A percentile compares a stretch with the other conserved stretches of the same genome.
These are phyloP conservation scores for Calonectria ilicicola DNA, from an alignment of 2,329 filamentous ascomycete species.

Conservation along the genomic window DNA sequence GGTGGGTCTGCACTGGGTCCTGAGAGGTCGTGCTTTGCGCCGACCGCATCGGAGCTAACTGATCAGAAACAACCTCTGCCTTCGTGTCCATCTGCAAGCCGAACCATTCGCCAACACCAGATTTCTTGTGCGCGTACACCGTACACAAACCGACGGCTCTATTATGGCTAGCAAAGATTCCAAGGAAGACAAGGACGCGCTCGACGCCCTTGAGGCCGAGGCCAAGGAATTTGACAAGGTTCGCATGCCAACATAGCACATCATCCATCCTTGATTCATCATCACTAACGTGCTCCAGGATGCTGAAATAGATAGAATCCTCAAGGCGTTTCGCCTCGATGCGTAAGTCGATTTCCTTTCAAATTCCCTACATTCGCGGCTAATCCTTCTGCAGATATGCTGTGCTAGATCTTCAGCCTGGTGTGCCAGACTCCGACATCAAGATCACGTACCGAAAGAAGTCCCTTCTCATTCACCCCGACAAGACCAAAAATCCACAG, in stretches of 20 bases:
- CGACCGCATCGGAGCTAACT: slow-evolving; percentile 1
- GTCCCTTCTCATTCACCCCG: slow-evolving; percentile 98
- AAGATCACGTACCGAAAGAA: slow-evolving; percentile 95
- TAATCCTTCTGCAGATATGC: slow-evolving; percentile 74
- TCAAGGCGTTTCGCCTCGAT: slow-evolving; percentile 85
- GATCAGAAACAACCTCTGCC: background rate
- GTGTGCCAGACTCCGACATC: slow-evolving; percentile 95
- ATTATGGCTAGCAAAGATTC: slow-evolving; percentile 52
- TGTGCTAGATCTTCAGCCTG: slow-evolving; percentile 94
- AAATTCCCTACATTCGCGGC: background rate
- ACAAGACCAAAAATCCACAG: slow-evolving; percentile 92
- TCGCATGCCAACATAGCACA: slow-evolving; percentile 43
- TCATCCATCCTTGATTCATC: slow-evolving; percentile 14
- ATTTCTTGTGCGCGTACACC: background rate
- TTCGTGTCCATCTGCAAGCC: slow-evolving; percentile 19
- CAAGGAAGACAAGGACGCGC: slow-evolving; percentile 77
- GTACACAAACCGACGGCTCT: background rate
- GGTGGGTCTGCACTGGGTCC: slow-evolving; percentile 30
- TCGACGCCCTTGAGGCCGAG: slow-evolving; percentile 85
- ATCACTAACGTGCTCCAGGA: slow-evolving; percentile 68
- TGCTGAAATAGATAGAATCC: slow-evolving; percentile 93
- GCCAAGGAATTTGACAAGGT: slow-evolving; percentile 94
- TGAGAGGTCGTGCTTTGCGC: slow-evolving; percentile 11
- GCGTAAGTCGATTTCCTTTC: slow-evolving; percentile 53
- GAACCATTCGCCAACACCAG: background rate